Evolutionary conservation across 73 alveolate species (phyloP).

Genomic region (Uronychia binucleata): DNA sequence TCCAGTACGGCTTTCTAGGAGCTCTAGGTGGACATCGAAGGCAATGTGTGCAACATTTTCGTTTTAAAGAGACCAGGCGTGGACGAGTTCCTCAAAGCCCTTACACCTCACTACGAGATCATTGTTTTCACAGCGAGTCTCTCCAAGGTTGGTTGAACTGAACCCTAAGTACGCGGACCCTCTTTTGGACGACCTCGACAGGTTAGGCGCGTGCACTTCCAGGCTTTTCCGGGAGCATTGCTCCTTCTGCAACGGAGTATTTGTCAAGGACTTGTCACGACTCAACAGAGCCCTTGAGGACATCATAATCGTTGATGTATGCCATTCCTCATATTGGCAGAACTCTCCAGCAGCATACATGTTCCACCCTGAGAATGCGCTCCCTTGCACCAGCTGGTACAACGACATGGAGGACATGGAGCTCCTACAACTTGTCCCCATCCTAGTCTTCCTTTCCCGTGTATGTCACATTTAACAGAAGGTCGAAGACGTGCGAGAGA

Average conservation of each 20-base stretch:
- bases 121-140: slow-evolving; percentile 71
- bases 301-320: slow-evolving; percentile 71
- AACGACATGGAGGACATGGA: slow-evolving; percentile 71
- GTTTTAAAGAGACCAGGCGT: slow-evolving; percentile 70
- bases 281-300: slow-evolving; percentile 81
- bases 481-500: slow-evolving; percentile 63
- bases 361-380: slow-evolving; percentile 79
- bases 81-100: slow-evolving; percentile 40
- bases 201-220: slow-evolving; percentile 49
- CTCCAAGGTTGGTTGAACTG: slow-evolving; percentile 24
- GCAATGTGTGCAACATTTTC: slow-evolving; percentile 50
- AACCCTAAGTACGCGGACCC: slow-evolving; percentile 85
- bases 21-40: slow-evolving; percentile 46
- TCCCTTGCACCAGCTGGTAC: slow-evolving; percentile 66
- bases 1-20: slow-evolving; percentile 14
- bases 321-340: neutral
- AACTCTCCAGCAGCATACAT: slow-evolving; percentile 75
- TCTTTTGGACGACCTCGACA: slow-evolving; percentile 78
- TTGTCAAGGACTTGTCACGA: slow-evolving; percentile 78
- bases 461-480: slow-evolving; percentile 22
- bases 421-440: slow-evolving; percentile 38
- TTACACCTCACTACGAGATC: slow-evolving; percentile 59
- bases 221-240: slow-evolving; percentile 92
- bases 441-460: slow-evolving; percentile 8
- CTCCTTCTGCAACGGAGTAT: slow-evolving; percentile 73